Base-by-base conservation (phyloP, 768 basidiomycete species). In the Coprinopsis strossmayeri region DNA sequence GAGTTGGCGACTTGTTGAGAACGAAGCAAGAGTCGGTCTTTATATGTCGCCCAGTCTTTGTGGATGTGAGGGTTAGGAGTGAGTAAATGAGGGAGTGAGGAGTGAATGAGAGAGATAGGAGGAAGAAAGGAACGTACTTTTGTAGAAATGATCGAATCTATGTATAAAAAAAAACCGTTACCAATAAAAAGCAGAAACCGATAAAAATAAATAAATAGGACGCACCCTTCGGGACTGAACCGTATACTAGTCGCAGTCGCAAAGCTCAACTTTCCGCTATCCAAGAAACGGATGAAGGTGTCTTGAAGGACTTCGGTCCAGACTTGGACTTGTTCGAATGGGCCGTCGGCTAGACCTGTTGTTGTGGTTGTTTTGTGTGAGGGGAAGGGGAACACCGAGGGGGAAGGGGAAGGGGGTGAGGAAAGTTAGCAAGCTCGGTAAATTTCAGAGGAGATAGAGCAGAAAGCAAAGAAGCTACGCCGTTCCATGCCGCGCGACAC, bases 1-100 rank as follows among this genome's bases (percentile, higher is more conserved):
- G 74, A 69, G 54, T 76, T 76, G 46, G 73, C 73, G 2, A 76
- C 73, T 56, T 76, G 74, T 46, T 76, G 74, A 1, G 73, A 74
- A 13, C 73, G 71, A 4, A 76, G 66, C 13, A 76, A 62, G 0
- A 76, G 67, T 0, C 73, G 60, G 53, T 74, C 68, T 49, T 73
- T 72, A 59, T 76, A 76, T 25, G 64, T 60, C 0, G 58, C 56
- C 74, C 74, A 76, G 45, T 74, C 71, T 75, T 46, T 15, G 24
- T 11, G n/a, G n/a, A 24, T 35, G 38, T 12, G 12, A 5, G 2
- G 10, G 21, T 49, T 20, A 40, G 20, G n/a, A 17, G 28, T 34
- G 3, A 37, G 28, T 37, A 13, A n/a, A 42, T 18, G 28, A 44
- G 2, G 2, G 46, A n/a, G 13, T 10, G 5, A 38, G n/a, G n/a